Percentiles rank a stretch among this genome's conserved stretches.
Evolutionary conservation across 177 flowering plant genomes (phyloP).

Genomic region (Tripterygium wilfordii): DNA sequence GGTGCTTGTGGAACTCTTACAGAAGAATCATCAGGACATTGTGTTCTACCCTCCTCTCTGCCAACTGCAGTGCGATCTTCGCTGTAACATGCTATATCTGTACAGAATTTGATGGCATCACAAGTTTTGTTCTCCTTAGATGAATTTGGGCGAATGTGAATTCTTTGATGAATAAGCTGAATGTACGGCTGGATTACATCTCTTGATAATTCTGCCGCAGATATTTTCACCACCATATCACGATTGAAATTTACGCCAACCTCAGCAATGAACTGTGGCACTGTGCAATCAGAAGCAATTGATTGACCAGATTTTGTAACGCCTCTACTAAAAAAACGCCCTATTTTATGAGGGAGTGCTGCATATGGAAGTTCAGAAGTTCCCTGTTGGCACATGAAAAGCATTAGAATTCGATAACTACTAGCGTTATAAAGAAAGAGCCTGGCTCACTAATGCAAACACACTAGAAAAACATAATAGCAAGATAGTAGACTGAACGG

Average conservation of each 20-base stretch:
- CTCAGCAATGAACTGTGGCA: conserved; percentile 59
- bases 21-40: conserved; percentile 23
- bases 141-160: conserved; percentile 24
- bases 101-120: conserved; percentile 15
- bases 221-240: conserved; percentile 43
- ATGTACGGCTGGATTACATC: conserved; percentile 54
- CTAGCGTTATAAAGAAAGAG: neutral
- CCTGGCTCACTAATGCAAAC: neutral
- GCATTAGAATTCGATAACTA: neutral
- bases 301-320: conserved; percentile 16
- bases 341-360: conserved; percentile 49
- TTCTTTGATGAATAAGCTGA: conserved; percentile 54
- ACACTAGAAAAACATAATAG: neutral
- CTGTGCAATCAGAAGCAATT: conserved; percentile 22
- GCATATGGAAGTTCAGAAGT: conserved; percentile 68
- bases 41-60: conserved; percentile 9
- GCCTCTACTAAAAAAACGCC: conserved; percentile 55
- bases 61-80: conserved; percentile 12
- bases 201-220: conserved; percentile 51
- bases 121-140: conserved; percentile 15
- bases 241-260: conserved; percentile 54
- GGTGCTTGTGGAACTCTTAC: conserved; percentile 18
- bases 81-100: conserved; percentile 5
- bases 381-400: conserved; percentile 50
- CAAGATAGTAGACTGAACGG: too few relatives aligned